Evolutionary conservation across 371 early-diverging fungal species (phyloP).

Genomic region (Amoeboaphelidium protococcarum): DNA sequence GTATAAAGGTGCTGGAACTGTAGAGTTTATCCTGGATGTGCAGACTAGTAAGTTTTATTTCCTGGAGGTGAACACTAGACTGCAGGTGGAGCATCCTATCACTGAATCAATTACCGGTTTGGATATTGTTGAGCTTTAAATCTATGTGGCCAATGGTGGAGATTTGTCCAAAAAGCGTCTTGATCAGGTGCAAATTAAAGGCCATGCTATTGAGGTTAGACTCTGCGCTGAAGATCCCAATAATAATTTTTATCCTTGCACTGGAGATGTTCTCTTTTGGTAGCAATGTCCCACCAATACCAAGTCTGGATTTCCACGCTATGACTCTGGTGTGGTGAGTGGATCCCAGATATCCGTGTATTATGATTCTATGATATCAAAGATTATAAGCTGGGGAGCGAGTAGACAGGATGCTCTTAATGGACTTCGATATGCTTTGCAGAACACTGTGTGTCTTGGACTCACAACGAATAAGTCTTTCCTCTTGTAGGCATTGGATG

Average conservation of each 20-base stretch:
- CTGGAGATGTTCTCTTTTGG: slow-evolving; percentile 4
- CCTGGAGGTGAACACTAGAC: slow-evolving; percentile 53
- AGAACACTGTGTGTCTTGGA: not conserved
- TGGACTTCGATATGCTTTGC: not conserved
- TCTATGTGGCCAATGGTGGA: slow-evolving; percentile 29
- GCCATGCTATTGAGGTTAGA: slow-evolving; percentile 8
- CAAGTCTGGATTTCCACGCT: slow-evolving; percentile 1
- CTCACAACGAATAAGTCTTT: not conserved
- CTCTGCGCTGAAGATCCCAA: slow-evolving; percentile 8
- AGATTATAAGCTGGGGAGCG: slow-evolving; percentile 5
- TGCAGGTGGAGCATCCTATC: slow-evolving; percentile 86
- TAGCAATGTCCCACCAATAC: not conserved
- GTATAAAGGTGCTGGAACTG: slow-evolving; percentile 17
- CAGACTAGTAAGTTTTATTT: slow-evolving; percentile 60
- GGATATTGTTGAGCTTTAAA: slow-evolving; percentile 76
- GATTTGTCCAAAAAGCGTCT: not conserved
- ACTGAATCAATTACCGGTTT: slow-evolving; percentile 73
- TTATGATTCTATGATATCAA: slow-evolving; percentile 11
- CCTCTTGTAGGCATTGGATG: not conserved
- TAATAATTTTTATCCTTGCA: slow-evolving; percentile 7
- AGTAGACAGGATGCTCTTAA: slow-evolving; percentile 1
- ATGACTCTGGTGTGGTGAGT: not conserved
- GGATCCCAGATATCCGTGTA: slow-evolving; percentile 1
- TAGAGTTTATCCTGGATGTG: slow-evolving; percentile 17
- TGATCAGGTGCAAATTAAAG: slow-evolving; percentile 3